A percentile compares a stretch with the other conserved stretches of the same genome.
Conservation (phyloP, 805 yeast species). For the Metschnikowia colocasiae region DNA sequence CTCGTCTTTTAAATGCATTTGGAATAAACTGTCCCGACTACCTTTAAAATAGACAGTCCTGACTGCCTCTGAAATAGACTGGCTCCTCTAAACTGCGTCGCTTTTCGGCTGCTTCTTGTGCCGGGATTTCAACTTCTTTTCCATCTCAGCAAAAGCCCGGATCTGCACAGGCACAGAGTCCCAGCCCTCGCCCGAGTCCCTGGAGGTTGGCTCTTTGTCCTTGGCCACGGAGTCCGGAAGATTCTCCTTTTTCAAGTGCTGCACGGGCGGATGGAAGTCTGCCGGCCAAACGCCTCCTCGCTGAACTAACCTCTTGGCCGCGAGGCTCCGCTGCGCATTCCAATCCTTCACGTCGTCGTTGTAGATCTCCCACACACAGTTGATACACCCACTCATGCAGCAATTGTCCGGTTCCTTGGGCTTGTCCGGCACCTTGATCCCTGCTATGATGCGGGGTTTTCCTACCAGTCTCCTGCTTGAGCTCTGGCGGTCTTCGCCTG, state of each 20-base stretch:
- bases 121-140: slow-evolving; percentile 54
- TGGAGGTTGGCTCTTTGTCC: slow-evolving; percentile 20
- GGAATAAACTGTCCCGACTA: no score
- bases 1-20: no score
- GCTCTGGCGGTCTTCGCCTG: slow-evolving; percentile 46
- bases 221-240: slow-evolving; percentile 32
- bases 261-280: slow-evolving; percentile 39
- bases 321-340: slow-evolving; percentile 57
- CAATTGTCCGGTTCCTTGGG: slow-evolving; percentile 94
- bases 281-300: slow-evolving; percentile 45
- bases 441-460: slow-evolving; percentile 42
- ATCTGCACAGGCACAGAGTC: slow-evolving; percentile 67
- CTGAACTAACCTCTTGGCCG: slow-evolving; percentile 41
- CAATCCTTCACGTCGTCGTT: slow-evolving; percentile 86
- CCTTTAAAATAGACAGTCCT: no score
- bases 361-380: slow-evolving; percentile 94
- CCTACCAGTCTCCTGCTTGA: slow-evolving; percentile 37
- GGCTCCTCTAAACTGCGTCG: no score
- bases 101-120: slow-evolving; percentile 9
- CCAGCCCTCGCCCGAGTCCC: slow-evolving; percentile 28
- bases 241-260: slow-evolving; percentile 28
- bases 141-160: slow-evolving; percentile 80
- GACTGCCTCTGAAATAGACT: no score
- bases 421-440: slow-evolving; percentile 73
- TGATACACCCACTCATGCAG: slow-evolving; percentile 95